Conservation (phyloP, 2,329 filamentous ascomycete genomes). For the Monilinia laxa region DNA sequence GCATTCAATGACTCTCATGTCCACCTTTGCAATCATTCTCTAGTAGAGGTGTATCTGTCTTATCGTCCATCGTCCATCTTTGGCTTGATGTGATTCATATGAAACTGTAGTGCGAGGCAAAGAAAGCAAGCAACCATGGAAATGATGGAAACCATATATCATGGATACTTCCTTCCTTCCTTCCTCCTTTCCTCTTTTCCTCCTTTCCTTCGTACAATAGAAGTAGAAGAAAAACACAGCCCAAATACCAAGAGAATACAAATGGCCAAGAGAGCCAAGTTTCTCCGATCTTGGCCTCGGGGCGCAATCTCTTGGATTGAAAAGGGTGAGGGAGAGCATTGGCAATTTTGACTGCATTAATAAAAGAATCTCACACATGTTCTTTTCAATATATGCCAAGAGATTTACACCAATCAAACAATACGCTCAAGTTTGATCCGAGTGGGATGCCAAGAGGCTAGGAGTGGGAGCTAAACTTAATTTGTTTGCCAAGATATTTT, state of each 20-base stretch:
- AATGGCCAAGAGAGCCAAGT: slow-evolving; percentile 22
- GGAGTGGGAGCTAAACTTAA: slow-evolving; percentile 7
- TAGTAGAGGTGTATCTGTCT: too few species aligned
- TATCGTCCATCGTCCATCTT: too few species aligned
- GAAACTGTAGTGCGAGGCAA: too few species aligned
- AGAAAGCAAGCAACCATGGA: too few species aligned
- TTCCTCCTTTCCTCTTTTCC: too few species aligned
- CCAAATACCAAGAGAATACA: slow-evolving; percentile 16
- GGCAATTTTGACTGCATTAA: neutral
- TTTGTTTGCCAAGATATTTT: neutral
- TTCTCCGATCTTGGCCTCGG: slow-evolving; percentile 24
- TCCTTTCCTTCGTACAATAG: too few species aligned
- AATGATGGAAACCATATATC: too few species aligned
- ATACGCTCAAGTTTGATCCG: slow-evolving; percentile 10
- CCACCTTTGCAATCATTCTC: too few species aligned
- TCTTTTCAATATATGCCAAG: slow-evolving; percentile 18
- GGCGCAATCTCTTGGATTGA: slow-evolving; percentile 22
- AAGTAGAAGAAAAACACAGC: slow-evolving; percentile 12
- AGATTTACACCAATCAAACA: neutral
- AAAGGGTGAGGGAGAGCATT: neutral
- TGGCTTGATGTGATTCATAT: too few species aligned
- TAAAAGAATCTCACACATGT: slow-evolving; percentile 7
- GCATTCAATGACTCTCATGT: too few species aligned
- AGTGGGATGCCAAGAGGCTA: slow-evolving; percentile 21
- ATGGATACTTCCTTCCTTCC: too few species aligned